phyloP scores from a whole-genome alignment of 306 rosid genomes.

The Lupinus albus region DNA sequence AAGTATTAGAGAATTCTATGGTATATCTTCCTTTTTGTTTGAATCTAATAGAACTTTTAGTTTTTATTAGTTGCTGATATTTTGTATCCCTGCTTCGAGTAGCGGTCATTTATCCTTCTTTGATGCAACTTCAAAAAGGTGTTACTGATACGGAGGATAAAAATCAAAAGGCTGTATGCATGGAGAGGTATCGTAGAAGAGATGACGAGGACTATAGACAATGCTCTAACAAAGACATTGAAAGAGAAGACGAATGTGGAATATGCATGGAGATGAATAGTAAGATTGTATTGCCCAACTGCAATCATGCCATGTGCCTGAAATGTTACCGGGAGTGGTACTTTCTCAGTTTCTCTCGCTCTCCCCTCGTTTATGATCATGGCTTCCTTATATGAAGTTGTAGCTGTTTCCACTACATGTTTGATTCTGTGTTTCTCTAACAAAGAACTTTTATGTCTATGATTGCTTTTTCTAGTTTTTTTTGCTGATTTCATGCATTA shows the following conservation, averaged over 20 bases:
- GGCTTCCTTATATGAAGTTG: background rate
- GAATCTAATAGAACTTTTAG: background rate
- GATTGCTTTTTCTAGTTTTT: background rate
- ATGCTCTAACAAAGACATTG: constrained; percentile 69
- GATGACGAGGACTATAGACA: constrained; percentile 68
- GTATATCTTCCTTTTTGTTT: constrained; percentile 45
- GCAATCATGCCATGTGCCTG: constrained; percentile 94
- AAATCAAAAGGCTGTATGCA: constrained; percentile 81
- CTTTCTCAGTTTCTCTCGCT: constrained; percentile 15
- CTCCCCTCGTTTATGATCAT: background rate
- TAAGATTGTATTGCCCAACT: constrained; percentile 89
- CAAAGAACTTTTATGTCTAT: background rate
- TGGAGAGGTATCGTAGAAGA: constrained; percentile 90
- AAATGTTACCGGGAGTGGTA: constrained; percentile 97
- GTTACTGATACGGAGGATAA: constrained; percentile 80
- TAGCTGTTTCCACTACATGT: constrained; percentile 8
- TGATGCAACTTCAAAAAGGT: constrained; percentile 85
- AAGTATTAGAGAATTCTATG: constrained; percentile 95
- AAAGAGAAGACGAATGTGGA: constrained; percentile 97
- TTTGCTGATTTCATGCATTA: constrained; percentile 11
- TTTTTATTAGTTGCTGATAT: constrained; percentile 32
- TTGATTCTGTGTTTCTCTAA: constrained; percentile 8
- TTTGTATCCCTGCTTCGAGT: constrained; percentile 43
- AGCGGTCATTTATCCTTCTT: constrained; percentile 88
- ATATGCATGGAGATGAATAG: constrained; percentile 91